phyloP scores from a whole-genome alignment of 2,329 filamentous ascomycete genomes.

The Fusarium sp. region DNA sequence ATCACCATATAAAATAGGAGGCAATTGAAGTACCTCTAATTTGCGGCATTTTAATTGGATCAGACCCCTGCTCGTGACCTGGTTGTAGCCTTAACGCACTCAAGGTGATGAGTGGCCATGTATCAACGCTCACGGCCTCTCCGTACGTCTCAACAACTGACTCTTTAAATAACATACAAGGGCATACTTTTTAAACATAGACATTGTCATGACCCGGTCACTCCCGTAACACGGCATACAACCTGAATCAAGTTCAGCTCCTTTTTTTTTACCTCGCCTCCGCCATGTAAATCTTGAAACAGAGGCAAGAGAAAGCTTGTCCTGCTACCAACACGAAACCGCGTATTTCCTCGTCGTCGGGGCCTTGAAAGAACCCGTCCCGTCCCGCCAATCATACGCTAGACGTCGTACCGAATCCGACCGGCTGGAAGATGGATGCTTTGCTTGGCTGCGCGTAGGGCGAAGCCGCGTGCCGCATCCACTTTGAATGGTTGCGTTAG shows the following conservation, averaged over 20 bases:
- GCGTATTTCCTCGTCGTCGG: slow-evolving; percentile 14
- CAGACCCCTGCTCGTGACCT: too few relatives aligned
- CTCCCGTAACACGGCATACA: neutral
- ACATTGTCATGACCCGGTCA: neutral
- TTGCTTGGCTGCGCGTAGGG: neutral
- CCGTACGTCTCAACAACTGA: neutral
- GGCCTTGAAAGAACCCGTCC: slow-evolving; percentile 21
- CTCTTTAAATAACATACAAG: neutral
- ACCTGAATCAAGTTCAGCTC: neutral
- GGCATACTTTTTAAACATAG: neutral
- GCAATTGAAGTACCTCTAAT: too few relatives aligned
- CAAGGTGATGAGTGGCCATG: neutral
- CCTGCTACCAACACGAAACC: slow-evolving; percentile 25
- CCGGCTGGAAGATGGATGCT: slow-evolving; percentile 28
- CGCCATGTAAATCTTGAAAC: slow-evolving; percentile 2
- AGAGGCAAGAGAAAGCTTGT: slow-evolving; percentile 6
- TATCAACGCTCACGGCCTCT: neutral
- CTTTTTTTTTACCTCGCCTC: neutral
- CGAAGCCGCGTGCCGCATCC: neutral
- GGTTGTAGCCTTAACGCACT: too few relatives aligned
- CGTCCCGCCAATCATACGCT: slow-evolving; percentile 20
- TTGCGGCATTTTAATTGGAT: too few relatives aligned
- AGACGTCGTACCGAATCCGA: neutral
- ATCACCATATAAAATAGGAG: too few relatives aligned
- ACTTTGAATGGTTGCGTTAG: neutral